These are phyloP conservation scores for Geranium brycei DNA, from an alignment of 345 rosid species.

Conservation along the genomic window DNA sequence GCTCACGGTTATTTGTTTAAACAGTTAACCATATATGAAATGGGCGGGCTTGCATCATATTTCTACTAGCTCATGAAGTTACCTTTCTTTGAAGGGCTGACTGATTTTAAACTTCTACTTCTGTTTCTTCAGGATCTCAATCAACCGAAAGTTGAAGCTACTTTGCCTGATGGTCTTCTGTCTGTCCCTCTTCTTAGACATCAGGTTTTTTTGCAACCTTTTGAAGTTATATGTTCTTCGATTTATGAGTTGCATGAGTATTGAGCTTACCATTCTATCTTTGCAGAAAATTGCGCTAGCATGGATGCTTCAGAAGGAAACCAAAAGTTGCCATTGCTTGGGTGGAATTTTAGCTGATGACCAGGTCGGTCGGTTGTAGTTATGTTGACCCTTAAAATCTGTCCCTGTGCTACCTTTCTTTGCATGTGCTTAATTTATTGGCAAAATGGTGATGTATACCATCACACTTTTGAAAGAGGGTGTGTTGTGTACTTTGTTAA, in stretches of 20 bases:
- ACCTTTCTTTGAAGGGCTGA: constrained; percentile 7
- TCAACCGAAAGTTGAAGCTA: constrained; percentile 70
- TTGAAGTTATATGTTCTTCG: constrained; percentile 2
- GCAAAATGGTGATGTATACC: too few relatives aligned
- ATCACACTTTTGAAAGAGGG: too few relatives aligned
- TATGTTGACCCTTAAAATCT: neutral
- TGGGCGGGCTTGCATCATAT: neutral
- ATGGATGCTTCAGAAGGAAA: constrained; percentile 95
- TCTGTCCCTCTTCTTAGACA: constrained; percentile 80
- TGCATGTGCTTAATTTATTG: neutral
- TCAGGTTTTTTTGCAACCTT: constrained; percentile 46
- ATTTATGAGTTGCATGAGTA: constrained; percentile 1
- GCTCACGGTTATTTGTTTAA: neutral
- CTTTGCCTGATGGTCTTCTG: constrained; percentile 65
- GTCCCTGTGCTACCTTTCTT: neutral
- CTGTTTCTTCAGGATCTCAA: constrained; percentile 51
- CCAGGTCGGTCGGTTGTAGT: constrained; percentile 39
- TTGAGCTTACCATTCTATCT: constrained; percentile 14
- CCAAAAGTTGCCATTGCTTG: constrained; percentile 59
- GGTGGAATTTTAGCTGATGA: constrained; percentile 99
- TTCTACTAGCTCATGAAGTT: neutral
- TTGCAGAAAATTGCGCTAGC: constrained; percentile 90
- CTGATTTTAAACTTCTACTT: constrained; percentile 5
- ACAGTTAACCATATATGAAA: neutral
- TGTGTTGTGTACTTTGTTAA: too few relatives aligned